phyloP scores from a whole-genome alignment of 352 stramenopile genomes.

The Globisporangium canariense region DNA sequence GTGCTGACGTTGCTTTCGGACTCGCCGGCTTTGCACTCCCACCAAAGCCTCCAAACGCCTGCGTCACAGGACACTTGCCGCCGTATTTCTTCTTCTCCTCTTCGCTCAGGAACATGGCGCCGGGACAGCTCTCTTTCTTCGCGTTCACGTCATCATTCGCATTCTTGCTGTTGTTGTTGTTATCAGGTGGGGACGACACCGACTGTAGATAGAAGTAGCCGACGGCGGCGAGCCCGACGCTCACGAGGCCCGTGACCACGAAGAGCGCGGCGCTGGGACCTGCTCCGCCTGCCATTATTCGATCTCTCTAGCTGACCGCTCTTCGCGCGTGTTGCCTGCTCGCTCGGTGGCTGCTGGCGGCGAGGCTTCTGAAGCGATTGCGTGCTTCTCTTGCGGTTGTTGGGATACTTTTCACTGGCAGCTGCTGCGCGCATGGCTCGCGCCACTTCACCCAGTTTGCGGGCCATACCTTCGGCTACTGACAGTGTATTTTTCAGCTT shows the following conservation, averaged over 20 bases:
- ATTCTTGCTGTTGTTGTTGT: no score
- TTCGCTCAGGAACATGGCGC: constrained; percentile 25
- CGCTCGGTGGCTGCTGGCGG: neutral
- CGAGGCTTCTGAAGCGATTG: neutral
- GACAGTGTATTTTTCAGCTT: no score
- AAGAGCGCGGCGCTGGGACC: constrained; percentile 42
- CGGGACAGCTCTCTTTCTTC: constrained; percentile 24
- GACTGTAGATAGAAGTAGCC: constrained; percentile 59
- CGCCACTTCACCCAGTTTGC: neutral
- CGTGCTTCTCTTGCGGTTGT: neutral
- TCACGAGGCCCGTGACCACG: constrained; percentile 57
- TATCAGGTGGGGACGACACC: neutral
- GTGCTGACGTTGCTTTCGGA: constrained; percentile 14
- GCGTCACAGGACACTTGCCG: constrained; percentile 39
- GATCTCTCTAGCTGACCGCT: neutral
- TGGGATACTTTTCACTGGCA: neutral
- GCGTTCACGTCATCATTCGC: constrained; percentile 7
- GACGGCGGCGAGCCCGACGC: constrained; percentile 48
- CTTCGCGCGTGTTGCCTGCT: no score
- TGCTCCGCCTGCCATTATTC: constrained; percentile 26
- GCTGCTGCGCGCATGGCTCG: neutral
- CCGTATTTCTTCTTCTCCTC: constrained; percentile 33
- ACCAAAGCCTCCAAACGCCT: constrained; percentile 22
- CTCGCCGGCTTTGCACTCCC: neutral
- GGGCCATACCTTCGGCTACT: no score